Conservation (phyloP, 768 basidiomycete species). For the Podaxis pistillaris region DNA sequence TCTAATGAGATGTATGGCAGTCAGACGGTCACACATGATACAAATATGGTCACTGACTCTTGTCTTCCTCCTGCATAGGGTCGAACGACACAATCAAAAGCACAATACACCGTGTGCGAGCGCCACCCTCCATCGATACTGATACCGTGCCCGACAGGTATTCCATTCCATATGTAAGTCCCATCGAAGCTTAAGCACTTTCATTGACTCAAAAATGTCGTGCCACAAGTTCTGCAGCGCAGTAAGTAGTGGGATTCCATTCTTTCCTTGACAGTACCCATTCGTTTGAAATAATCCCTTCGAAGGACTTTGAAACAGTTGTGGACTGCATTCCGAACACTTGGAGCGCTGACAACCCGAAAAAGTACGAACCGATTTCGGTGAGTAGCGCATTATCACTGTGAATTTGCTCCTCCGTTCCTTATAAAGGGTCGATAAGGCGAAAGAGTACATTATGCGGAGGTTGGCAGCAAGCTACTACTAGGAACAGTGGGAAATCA, state of each 20-base stretch:
- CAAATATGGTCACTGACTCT: neutral
- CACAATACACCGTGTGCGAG: conserved; percentile 52
- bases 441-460: conserved; percentile 36
- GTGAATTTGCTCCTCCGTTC: neutral
- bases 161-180: conserved; percentile 59
- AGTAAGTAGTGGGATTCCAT: conserved; percentile 21
- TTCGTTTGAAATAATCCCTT: conserved; percentile 15
- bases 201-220: neutral
- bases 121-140: conserved; percentile 29
- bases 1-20: conserved; percentile 43
- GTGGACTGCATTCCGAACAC: conserved; percentile 54
- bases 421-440: conserved; percentile 17
- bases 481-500: neutral
- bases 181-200: neutral
- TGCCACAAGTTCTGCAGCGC: conserved; percentile 29
- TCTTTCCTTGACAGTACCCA: neutral
- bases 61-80: conserved; percentile 28
- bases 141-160: conserved; percentile 50
- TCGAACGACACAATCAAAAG: conserved; percentile 46
- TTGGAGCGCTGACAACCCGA: conserved; percentile 42
- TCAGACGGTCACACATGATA: neutral
- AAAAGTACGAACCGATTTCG: conserved; percentile 48
- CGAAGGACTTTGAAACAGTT: conserved; percentile 37
- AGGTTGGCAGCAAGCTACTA: conserved; percentile 29
- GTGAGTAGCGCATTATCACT: conserved; percentile 21